Base-by-base conservation (phyloP, 2,329 filamentous ascomycete species). In the Shiraia sp. region DNA sequence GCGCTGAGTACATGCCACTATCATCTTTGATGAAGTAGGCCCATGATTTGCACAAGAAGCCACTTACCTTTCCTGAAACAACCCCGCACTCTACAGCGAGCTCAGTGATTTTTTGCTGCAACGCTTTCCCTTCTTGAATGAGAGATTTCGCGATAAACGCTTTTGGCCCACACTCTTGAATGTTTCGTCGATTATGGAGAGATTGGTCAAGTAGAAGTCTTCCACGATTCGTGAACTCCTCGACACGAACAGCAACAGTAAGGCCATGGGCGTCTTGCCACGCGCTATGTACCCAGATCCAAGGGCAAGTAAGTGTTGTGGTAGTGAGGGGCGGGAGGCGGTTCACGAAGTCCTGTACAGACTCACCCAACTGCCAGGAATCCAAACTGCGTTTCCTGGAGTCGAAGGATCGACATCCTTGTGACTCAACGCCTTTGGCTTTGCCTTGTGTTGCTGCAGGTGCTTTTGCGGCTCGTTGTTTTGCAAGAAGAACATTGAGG, bases 221-320 rank as follows among this genome's bases (percentile, higher is more conserved):
- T 0, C 82, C 86, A 12, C 75, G 76, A 15, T 76, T 65, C 2
- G 74, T 70, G 26, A 88, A 80, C 1, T 74, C 66, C 0, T 62
- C 48, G 1, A 80, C 58, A 27, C 80, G 74, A 5, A 73, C 73
- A 15, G 24, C 35, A 10, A 29, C 31, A 23, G 36, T 43, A 34
- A 51, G 45, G 19, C 51, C 43, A 26, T 45, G 74, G 71, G 40
- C 72, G 19, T 73, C 36, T 15, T 58, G 53, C 57, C 79, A 78
- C 0, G 85, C 86, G 63, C 89, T 89, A 37, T 77, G 79, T 29
- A 87, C 79, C 72, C 79, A 90, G 33, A 95, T 88, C 86, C 88
- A 93, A 0, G 79, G 78, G 2, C 78, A 74, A 0, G 70, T 53
- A 0, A 57, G 57, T 1, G 65, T 68, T 3, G 70, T 63, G 2